Evolutionary conservation across 2,329 filamentous ascomycete species (phyloP).

Genomic region (Trichophyton rubrum): DNA sequence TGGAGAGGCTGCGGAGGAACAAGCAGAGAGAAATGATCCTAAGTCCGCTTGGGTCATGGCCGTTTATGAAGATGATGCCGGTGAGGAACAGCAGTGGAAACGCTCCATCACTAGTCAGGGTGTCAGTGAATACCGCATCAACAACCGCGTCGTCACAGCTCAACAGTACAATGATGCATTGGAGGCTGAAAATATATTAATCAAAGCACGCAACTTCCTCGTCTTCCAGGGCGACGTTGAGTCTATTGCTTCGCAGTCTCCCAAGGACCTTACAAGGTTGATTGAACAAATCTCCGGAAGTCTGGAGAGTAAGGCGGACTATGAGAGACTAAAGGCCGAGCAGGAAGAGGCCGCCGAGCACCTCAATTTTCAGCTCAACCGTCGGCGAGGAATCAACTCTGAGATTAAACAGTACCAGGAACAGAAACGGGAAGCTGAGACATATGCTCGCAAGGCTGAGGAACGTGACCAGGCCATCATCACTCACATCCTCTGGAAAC

Average conservation of each 20-base stretch:
- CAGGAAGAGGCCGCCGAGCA: slow-evolving; percentile 79
- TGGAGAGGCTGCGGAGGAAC: slow-evolving; percentile 48
- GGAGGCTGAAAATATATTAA: slow-evolving; percentile 88
- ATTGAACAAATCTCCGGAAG: slow-evolving; percentile 98
- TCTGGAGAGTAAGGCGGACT: slow-evolving; percentile 85
- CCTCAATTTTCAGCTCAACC: slow-evolving; percentile 74
- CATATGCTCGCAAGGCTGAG: slow-evolving; percentile 78
- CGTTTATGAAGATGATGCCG: slow-evolving; percentile 94
- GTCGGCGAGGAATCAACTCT: slow-evolving; percentile 86
- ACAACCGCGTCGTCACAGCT: slow-evolving; percentile 75
- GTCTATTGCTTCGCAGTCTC: slow-evolving; percentile 87
- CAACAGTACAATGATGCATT: slow-evolving; percentile 88
- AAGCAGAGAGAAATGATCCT: slow-evolving; percentile 59
- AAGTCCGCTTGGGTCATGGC: slow-evolving; percentile 98
- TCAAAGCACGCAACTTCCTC: slow-evolving; percentile 94
- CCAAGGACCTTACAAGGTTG: slow-evolving; percentile 79
- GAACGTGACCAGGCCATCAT: slow-evolving; percentile 86
- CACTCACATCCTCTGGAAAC: slow-evolving; percentile 88
- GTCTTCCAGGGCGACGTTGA: slow-evolving; percentile 98
- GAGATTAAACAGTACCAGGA: slow-evolving; percentile 97
- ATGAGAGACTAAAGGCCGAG: slow-evolving; percentile 78
- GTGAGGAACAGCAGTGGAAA: slow-evolving; percentile 92
- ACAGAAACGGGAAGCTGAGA: slow-evolving; percentile 90
- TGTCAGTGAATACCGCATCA: slow-evolving; percentile 91
- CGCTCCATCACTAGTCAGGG: slow-evolving; percentile 81